A percentile compares a stretch with the other conserved stretches of the same genome.
Evolutionary conservation across 805 yeast genomes (phyloP).

Genomic region (Starmerella sirachaensis): DNA sequence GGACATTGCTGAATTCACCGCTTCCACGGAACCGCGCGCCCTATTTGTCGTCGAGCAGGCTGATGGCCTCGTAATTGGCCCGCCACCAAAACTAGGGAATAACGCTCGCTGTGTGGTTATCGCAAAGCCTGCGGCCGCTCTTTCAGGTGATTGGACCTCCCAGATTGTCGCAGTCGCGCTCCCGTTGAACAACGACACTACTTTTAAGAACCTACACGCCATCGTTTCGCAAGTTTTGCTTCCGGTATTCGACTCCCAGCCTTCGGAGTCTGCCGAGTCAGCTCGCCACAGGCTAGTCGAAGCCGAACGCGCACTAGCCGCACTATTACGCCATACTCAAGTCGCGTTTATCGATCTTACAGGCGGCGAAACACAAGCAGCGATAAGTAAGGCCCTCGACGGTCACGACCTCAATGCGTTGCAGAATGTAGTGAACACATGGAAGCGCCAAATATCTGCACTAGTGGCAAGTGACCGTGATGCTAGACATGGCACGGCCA

Average conservation of each 20-base stretch:
- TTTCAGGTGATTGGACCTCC: constrained; percentile 7
- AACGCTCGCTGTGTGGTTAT: constrained; percentile 9
- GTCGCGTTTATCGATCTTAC: constrained; percentile 14
- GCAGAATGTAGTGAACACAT: constrained; percentile 57
- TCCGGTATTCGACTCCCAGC: constrained; percentile 50
- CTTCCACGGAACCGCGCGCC: constrained; percentile 9
- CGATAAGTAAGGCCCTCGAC: constrained; percentile 1
- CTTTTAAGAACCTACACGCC: constrained; percentile 35
- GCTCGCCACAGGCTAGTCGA: constrained; percentile 18
- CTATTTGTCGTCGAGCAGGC: constrained; percentile 17
- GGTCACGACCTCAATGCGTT: constrained; percentile 46
- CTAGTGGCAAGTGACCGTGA: constrained; percentile 44
- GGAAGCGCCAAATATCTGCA: constrained; percentile 55
- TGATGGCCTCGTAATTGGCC: constrained; percentile 17
- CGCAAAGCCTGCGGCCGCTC: constrained; percentile 9
- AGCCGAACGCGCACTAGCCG: constrained; percentile 17
- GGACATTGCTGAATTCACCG: constrained; percentile 12
- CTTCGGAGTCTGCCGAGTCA: constrained; percentile 8
- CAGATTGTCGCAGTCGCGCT: constrained; percentile 8
- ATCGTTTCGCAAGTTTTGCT: constrained; percentile 52
- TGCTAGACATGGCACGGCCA: constrained; percentile 43
- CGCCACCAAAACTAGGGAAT: constrained; percentile 12
- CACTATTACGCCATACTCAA: constrained; percentile 10
- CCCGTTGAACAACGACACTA: constrained; percentile 8
- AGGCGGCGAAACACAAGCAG: constrained; percentile 2